phyloP scores from a whole-genome alignment of 805 yeast genomes.

The Kazachstania kunashirensis region DNA sequence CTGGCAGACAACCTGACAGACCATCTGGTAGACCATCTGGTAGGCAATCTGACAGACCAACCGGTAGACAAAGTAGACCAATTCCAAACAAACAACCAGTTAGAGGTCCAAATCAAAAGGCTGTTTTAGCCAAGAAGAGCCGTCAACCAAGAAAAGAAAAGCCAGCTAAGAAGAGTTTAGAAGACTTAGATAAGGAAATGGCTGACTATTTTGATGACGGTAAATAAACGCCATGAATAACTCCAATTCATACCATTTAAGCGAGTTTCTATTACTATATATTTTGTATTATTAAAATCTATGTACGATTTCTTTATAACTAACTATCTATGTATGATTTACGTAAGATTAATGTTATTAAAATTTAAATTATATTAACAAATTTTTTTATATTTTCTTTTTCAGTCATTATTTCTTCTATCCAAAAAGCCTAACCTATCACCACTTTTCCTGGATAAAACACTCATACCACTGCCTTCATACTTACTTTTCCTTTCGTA shows the following conservation, averaged over 20 bases:
- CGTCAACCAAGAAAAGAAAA: slow-evolving; percentile 31
- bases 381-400: neutral
- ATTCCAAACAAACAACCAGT: slow-evolving; percentile 8
- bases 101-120: slow-evolving; percentile 7
- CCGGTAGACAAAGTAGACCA: slow-evolving; percentile 2
- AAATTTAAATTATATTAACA: too few species aligned
- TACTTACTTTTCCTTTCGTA: slow-evolving; percentile 48
- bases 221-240: slow-evolving; percentile 8
- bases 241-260: too few species aligned
- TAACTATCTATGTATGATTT: neutral
- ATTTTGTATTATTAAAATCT: slow-evolving; percentile 1
- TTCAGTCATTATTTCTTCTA: slow-evolving; percentile 11
- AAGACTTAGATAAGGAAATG: slow-evolving; percentile 96
- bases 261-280: neutral
- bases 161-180: slow-evolving; percentile 65
- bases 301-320: neutral
- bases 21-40: neutral
- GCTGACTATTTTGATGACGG: slow-evolving; percentile 72
- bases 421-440: slow-evolving; percentile 34
- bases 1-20: slow-evolving; percentile 5
- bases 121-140: slow-evolving; percentile 23
- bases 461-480: slow-evolving; percentile 60
- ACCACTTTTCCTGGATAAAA: slow-evolving; percentile 47
- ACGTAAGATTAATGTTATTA: too few species aligned
- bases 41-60: slow-evolving; percentile 4